Evolutionary conservation across 495 filamentous ascomycete genomes (phyloP), one percentile per base, ranked within the genome.

Genomic region (Tetracladium setigerum): DNA sequence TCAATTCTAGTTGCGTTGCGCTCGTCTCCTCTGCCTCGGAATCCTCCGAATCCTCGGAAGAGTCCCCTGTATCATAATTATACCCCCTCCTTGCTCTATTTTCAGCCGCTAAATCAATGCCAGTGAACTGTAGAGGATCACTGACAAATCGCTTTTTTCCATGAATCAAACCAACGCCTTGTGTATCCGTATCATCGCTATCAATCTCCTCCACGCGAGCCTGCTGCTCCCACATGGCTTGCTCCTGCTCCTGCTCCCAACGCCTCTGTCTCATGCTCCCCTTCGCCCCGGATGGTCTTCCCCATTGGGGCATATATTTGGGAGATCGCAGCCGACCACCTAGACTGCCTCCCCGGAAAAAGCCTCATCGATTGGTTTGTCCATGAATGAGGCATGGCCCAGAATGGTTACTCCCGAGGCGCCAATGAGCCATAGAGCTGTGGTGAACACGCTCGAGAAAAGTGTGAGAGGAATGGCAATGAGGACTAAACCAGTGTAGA

Each of bases 301-400:
- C 89, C 89, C 87, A 86, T 84, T 70, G 81, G 86, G 86, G 87
- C 86, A 82, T 82, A 85, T 75, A 74, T 79, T 88, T 81, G 83
- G 89, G 89, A 95, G 87, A 79, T 94, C 87, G 89, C 89, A 89
- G 89, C 86, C 90, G 89, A 95, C 89, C 89, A 90, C 79, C 82
- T 96, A 97, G 87, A 96, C 90, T 90, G 89, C 92, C 91, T 97
- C 94, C 92, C 95, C 92, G 78, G 94, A 98, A 96, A 98, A 98
- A 98, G 91, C 89, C 89, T 91, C 90, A 81, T 96, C 92, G 75
- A 97, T 95, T 32, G 91, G 91, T 76, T 95, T 95, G 69, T 98
- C 92, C 83, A 98, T 82, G 61, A 98, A 81, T 42, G 87, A 76
- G 56, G 92, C 92, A 71, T 98, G 92, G 67, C 94, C 94, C 52